phyloP scores from a whole-genome alignment of 345 rosid genomes.

The Dovyalis caffra region DNA sequence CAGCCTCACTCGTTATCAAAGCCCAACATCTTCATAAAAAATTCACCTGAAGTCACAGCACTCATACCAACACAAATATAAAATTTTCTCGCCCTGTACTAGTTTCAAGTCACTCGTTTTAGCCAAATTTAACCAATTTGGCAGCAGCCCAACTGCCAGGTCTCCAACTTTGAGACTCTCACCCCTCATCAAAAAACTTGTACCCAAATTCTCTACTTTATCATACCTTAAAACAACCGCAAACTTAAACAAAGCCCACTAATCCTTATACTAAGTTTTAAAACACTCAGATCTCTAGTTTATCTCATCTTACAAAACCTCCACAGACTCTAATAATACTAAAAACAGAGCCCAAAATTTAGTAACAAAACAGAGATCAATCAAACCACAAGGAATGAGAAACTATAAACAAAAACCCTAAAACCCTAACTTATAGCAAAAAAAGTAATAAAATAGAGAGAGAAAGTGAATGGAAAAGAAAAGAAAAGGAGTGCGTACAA shows the following conservation, averaged over 20 bases:
- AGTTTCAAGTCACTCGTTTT: not conserved
- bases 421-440: not conserved
- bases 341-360: not conserved
- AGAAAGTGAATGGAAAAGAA: not conserved
- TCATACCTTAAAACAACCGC: not conserved
- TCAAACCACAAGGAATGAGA: not conserved
- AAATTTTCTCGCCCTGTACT: not conserved
- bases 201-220: not conserved
- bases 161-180: not conserved
- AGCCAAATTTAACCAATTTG: not conserved
- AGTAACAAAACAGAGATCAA: not conserved
- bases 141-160: not conserved
- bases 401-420: not conserved
- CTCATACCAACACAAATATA: not conserved
- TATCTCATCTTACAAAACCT: not conserved
- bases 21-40: not conserved
- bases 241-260: not conserved
- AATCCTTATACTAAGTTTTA: not conserved
- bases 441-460: not conserved
- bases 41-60: not conserved
- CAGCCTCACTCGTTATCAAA: not conserved
- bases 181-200: not conserved
- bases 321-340: not conserved
- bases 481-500: slow-evolving; percentile 32
- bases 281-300: slow-evolving; percentile 10